These are phyloP conservation scores for Tuber aestivum DNA, from an alignment of 495 filamentous ascomycete genomes.

Conservation along the genomic window DNA sequence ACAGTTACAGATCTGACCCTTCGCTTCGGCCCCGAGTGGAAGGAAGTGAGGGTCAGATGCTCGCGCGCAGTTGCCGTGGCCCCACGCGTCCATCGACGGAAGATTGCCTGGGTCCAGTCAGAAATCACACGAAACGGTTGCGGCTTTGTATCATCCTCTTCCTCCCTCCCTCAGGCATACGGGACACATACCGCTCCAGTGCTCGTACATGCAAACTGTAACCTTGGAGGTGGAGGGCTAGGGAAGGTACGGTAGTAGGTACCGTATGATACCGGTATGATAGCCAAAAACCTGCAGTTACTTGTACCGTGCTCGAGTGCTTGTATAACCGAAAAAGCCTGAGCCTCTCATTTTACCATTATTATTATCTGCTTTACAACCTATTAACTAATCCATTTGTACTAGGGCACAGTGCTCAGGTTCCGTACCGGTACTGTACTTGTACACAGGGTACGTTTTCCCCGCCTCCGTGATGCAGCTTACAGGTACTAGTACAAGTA, in stretches of 20 bases:
- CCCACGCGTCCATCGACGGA: neutral
- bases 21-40: neutral
- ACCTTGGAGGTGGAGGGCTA: neutral
- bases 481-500: neutral
- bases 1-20: neutral
- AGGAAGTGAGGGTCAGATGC: neutral
- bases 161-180: neutral
- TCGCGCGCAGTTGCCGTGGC: neutral
- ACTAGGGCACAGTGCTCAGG: neutral
- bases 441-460: neutral
- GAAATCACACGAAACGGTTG: neutral
- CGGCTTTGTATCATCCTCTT: neutral
- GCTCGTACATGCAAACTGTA: neutral
- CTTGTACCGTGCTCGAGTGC: too few relatives aligned
- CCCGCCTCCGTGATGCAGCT: too few relatives aligned
- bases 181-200: neutral
- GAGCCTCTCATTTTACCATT: neutral
- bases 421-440: too few relatives aligned
- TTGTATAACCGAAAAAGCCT: neutral
- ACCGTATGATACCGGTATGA: too few relatives aligned
- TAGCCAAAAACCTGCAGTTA: neutral
- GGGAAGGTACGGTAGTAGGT: neutral
- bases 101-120: neutral
- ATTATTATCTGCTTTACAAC: neutral
- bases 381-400: neutral